Evolutionary conservation across 768 basidiomycete species (phyloP), one percentile per base, ranked within the genome.

Genomic region (Russula sp.): DNA sequence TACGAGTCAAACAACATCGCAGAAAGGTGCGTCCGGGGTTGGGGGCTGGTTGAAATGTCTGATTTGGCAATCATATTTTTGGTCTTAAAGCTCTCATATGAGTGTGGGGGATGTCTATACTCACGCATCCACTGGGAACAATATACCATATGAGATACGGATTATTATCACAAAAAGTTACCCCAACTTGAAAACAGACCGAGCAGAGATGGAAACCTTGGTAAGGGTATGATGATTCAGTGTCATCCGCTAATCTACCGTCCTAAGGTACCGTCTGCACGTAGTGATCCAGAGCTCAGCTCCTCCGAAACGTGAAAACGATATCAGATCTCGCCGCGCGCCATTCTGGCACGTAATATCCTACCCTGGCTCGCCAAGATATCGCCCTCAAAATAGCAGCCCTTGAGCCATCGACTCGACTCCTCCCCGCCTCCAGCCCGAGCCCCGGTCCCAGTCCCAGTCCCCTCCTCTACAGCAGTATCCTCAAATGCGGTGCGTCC

Each of bases 351-450:
- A 61, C 75, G 75, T 54, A 86, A 68, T 34, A 84, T 75, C 64
- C 88, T 79, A 25, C 78, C 79, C 2, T 82, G 78, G 70, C 88
- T 87, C 61, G 83, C 70, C 58, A 89, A 68, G 9, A 79, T 72
- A 67, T 90, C 88, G 3, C 80, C 83, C 69, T 89, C 87, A 2
- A 90, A 70, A 76, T 81, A 96, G 71, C 81, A 90, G 65, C 96
- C 95, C 74, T 97, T 97, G 57, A 98, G 74, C 95, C 95, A 97
- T 56, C 95, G 75, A 67, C 80, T 84, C 20, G 81, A 81, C 38
- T 79, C 61, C 6, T 69, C 75, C 16, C 70, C 73, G 56, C 67
- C 69, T 32, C 61, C 61, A 10, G n/a, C n/a, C n/a, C 67, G 20
- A 45, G 20, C 45, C 3, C 20, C 20, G 16, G 5, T 70, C 29